Conservation (phyloP, 2,329 filamentous ascomycete species). For the Daldinia sp. region DNA sequence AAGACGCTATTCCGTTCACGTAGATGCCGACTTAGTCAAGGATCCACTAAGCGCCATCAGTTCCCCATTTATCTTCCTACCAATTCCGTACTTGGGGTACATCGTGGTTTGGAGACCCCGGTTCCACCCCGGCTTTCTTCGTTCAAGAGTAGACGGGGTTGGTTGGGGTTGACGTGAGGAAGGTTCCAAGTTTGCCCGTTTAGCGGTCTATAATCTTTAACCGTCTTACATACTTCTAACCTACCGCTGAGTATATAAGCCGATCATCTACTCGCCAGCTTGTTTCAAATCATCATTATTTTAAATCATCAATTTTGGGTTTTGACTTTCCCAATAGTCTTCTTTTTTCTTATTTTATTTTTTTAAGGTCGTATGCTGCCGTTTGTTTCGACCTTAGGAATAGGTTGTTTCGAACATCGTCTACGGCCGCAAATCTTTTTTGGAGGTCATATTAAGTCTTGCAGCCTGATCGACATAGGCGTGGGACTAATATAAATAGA, state of each 20-base stretch:
- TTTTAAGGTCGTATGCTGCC: not conserved
- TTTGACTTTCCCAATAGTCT: too few relatives aligned
- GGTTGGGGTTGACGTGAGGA: conserved; percentile 5
- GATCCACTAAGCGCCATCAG: conserved; percentile 10
- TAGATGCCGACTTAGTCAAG: conserved; percentile 15
- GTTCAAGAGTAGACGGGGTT: conserved; percentile 2
- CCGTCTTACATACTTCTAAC: conserved; percentile 12
- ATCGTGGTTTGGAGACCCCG: conserved; percentile 19
- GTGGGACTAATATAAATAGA: conserved; percentile 12
- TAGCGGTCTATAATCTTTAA: conserved; percentile 21
- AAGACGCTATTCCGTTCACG: conserved; percentile 26
- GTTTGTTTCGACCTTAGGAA: not conserved
- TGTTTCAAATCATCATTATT: not conserved
- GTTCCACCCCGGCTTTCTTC: conserved; percentile 3
- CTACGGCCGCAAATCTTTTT: not conserved
- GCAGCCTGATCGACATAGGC: conserved; percentile 5
- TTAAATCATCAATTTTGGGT: too few relatives aligned
- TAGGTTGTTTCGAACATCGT: not conserved
- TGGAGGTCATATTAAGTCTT: not conserved
- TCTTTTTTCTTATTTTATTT: not conserved
- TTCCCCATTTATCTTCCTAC: conserved; percentile 14
- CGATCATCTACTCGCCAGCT: conserved; percentile 1
- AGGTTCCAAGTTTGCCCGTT: not conserved
- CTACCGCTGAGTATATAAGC: conserved; percentile 14
- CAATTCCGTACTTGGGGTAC: not conserved